Evolutionary conservation across 148 eudicot genomes (phyloP), one percentile per base, ranked within the genome.

Genomic region (Camellia japonica): DNA sequence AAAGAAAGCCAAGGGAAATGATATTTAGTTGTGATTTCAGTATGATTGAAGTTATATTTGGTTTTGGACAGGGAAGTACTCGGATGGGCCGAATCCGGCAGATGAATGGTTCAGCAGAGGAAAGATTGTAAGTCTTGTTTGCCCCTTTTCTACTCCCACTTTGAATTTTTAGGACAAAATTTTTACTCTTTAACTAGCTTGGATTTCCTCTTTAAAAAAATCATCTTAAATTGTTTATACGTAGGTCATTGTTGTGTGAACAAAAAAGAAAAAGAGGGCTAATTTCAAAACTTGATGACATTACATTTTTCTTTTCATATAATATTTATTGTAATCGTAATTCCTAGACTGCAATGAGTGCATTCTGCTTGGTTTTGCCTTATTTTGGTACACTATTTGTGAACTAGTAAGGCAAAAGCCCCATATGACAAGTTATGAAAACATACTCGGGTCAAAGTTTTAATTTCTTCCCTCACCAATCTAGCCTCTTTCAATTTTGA

Each of bases 61-160:
- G 51, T 73, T 76, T 79, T 81, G 82, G 77, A 77, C 92, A 95
- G 98, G 98, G 64, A 95, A 95, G 89, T 95, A 95, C 75, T 83
- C 98, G 14, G 91, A 92, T 87, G 98, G 89, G 72, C 82, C 90
- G 18, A 91, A 88, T 77, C 94, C 98, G 0, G 98, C 98, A 58
- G 97, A 94, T 86, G 98, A 92, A 70, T 94, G 98, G 98, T 90
- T 88, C 90, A 89, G 90, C 84, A 87, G 88, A 87, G 99, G 99
- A 70, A 93, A 90, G 85, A 81, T 90, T 86, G 98, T 93, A 80
- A 66, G 92, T 81, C 77, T 71, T 71, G 9, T 66, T 7, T 41
- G 11, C 47, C 52, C 15, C 64, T 23, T 1, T 44, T 51, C 46
- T 52, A 18, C 49, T 69, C 46, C 30, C 42, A 20, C 19, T 1